Evolutionary conservation across 1,284 basidiomycete genomes (phyloP).

Genomic region (Apiotrichum siamense): DNA sequence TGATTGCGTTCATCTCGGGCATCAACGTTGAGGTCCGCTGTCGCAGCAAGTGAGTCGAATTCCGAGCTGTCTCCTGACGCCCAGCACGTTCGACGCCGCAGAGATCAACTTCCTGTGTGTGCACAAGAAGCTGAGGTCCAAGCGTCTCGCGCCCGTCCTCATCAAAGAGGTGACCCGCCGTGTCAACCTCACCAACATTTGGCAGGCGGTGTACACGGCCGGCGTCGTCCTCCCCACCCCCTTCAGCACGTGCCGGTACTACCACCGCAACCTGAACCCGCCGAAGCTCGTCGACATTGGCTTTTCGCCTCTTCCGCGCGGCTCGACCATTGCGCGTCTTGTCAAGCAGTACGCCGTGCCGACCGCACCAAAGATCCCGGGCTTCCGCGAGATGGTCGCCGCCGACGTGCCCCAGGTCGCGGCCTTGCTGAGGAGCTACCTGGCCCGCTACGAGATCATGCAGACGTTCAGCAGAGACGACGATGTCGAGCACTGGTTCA

Average conservation of each 20-base stretch:
- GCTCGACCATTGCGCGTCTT: constrained; percentile 79
- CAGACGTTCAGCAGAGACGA: constrained; percentile 66
- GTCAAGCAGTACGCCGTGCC: constrained; percentile 67
- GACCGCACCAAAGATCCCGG: constrained; percentile 51
- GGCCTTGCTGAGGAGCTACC: constrained; percentile 70
- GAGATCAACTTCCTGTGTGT: constrained; percentile 99
- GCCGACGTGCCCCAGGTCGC: constrained; percentile 68
- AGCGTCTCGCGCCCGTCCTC: constrained; percentile 89
- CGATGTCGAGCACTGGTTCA: constrained; percentile 80
- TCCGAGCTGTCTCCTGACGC: neutral
- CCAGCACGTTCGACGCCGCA: constrained; percentile 63
- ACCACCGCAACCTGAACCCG: constrained; percentile 87
- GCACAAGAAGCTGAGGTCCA: constrained; percentile 95
- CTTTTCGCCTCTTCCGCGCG: constrained; percentile 80
- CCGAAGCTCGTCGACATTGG: constrained; percentile 85
- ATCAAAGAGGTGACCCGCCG: constrained; percentile 98
- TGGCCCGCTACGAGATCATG: constrained; percentile 78
- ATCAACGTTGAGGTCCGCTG: constrained; percentile 78
- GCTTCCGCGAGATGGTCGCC: constrained; percentile 82
- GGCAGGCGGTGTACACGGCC: constrained; percentile 96
- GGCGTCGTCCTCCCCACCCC: constrained; percentile 88
- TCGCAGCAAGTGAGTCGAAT: constrained; percentile 61
- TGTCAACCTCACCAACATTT: constrained; percentile 80
- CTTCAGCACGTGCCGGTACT: constrained; percentile 80
- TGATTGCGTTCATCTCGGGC: constrained; percentile 98